phyloP scores from a whole-genome alignment of 352 stramenopile genomes.

The Poterioochromonas sp. region DNA sequence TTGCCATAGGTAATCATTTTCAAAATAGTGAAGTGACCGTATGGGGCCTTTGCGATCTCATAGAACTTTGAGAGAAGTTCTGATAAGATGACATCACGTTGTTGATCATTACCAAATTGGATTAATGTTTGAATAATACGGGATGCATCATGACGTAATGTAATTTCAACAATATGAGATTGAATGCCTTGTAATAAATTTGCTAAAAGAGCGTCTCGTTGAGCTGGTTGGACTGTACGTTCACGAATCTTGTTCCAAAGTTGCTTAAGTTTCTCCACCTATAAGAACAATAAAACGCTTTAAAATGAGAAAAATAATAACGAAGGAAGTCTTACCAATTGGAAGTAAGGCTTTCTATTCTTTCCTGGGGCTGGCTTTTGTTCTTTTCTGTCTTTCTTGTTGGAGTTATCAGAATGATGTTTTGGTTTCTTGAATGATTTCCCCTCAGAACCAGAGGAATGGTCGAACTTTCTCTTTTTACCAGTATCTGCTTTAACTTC shows the following conservation, averaged over 20 bases:
- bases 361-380: too few species aligned
- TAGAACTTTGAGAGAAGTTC: not conserved
- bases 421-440: too few species aligned
- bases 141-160: slow-evolving; percentile 25
- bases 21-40: slow-evolving; percentile 30
- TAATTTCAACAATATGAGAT: not conserved
- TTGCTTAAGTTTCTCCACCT: not conserved
- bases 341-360: too few species aligned
- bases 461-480: too few species aligned
- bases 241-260: not conserved
- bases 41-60: slow-evolving; percentile 24
- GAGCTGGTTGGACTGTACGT: too few species aligned
- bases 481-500: too few species aligned
- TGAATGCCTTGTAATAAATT: not conserved
- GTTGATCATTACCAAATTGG: not conserved
- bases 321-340: too few species aligned
- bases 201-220: not conserved
- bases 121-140: not conserved
- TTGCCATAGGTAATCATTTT: slow-evolving; percentile 22
- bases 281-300: too few species aligned
- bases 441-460: too few species aligned
- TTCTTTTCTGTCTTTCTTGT: too few species aligned
- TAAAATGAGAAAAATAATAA: too few species aligned
- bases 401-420: too few species aligned
- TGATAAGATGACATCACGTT: not conserved